A percentile compares a stretch with the other conserved stretches of the same genome.
These are phyloP conservation scores for Saksenaea oblongispora DNA, from an alignment of 371 early-diverging fungal genomes.

Conservation along the genomic window DNA sequence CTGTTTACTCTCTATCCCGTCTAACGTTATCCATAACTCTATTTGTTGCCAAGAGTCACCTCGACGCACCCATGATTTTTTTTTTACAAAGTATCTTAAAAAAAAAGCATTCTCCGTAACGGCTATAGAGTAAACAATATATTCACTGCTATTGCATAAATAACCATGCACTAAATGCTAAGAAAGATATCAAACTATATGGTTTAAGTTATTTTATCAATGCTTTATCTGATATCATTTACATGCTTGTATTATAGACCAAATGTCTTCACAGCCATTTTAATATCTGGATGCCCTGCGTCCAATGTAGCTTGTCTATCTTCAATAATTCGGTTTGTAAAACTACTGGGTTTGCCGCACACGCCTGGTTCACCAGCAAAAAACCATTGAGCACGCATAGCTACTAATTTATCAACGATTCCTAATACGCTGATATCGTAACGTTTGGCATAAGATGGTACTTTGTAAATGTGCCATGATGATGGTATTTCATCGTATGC, in stretches of 20 bases:
- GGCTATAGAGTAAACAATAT: too few relatives aligned
- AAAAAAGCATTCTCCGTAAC: too few relatives aligned
- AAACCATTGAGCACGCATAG: conserved; percentile 50
- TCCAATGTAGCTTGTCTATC: conserved; percentile 12
- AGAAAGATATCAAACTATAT: background rate
- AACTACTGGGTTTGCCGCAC: conserved; percentile 45
- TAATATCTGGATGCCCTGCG: conserved; percentile 10
- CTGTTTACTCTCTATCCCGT: too few relatives aligned
- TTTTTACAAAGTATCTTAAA: too few relatives aligned
- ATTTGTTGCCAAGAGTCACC: too few relatives aligned
- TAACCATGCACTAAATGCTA: too few relatives aligned
- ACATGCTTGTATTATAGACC: background rate
- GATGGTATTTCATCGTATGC: conserved; percentile 82
- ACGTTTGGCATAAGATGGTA: conserved; percentile 18
- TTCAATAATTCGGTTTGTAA: conserved; percentile 36
- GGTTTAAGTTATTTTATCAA: background rate
- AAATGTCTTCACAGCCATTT: conserved; percentile 14
- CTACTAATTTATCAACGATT: conserved; percentile 53
- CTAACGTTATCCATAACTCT: too few relatives aligned
- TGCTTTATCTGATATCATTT: background rate
- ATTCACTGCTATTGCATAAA: too few relatives aligned
- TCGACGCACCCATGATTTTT: too few relatives aligned
- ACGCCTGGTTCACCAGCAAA: conserved; percentile 43
- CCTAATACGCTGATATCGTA: conserved; percentile 39
- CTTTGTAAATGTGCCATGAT: conserved; percentile 43